phyloP scores from a whole-genome alignment of 305 asterid genomes.

The Plantago coronopus region DNA sequence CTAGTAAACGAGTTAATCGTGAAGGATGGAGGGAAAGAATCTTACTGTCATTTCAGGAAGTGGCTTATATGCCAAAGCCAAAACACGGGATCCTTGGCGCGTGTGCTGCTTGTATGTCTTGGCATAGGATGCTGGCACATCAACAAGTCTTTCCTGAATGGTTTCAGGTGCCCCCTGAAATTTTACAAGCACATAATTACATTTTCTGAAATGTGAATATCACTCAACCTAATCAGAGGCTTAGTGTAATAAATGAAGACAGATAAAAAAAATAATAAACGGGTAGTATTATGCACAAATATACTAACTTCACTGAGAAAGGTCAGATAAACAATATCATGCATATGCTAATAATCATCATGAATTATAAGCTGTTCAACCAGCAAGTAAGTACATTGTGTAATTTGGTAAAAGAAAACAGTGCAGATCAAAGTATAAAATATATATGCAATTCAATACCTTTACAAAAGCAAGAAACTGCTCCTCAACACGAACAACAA shows the following conservation, averaged over 20 bases:
- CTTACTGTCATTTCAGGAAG: conserved; percentile 98
- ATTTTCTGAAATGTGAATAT: conserved; percentile 2
- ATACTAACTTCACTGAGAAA: neutral
- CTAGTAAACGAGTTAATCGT: neutral
- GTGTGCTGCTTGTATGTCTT: conserved; percentile 82
- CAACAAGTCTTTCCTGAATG: conserved; percentile 87
- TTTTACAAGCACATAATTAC: conserved; percentile 16
- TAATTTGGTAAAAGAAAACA: neutral
- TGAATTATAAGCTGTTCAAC: neutral
- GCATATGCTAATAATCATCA: neutral
- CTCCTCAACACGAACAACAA: conserved; percentile 89
- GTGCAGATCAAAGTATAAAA: neutral
- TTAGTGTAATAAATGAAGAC: conserved; percentile 4
- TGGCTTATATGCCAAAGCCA: conserved; percentile 89
- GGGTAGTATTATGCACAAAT: conserved; percentile 1
- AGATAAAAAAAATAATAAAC: conserved; percentile 7
- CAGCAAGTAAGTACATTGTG: no score
- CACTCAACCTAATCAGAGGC: neutral
- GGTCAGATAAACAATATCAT: neutral
- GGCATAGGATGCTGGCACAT: conserved; percentile 72
- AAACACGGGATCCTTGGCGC: conserved; percentile 97
- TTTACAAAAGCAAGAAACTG: conserved; percentile 84
- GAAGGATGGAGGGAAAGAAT: conserved; percentile 10
- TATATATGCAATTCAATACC: conserved; percentile 36
- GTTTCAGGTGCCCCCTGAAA: conserved; percentile 99